These are phyloP conservation scores for Saccharomycopsis hybrid DNA, from an alignment of 1,139 yeast species.

Conservation along the genomic window DNA sequence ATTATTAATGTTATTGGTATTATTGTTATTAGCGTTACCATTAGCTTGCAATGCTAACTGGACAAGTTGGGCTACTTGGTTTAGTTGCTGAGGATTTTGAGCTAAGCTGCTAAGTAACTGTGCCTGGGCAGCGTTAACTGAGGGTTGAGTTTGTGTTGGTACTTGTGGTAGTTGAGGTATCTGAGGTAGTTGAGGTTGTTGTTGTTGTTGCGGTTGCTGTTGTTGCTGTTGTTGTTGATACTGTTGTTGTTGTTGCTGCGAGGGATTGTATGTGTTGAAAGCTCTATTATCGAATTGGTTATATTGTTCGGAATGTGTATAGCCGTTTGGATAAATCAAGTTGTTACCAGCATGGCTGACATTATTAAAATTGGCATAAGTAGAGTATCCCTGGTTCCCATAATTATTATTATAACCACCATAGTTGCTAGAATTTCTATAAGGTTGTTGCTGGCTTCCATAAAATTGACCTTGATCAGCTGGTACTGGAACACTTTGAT, in stretches of 20 bases:
- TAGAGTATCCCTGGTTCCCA: no score
- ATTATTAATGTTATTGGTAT: conserved; percentile 17
- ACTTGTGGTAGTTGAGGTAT: conserved; percentile 7
- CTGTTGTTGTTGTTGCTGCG: not conserved
- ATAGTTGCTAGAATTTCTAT: no score
- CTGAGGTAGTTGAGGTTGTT: not conserved
- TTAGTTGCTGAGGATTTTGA: conserved; percentile 14
- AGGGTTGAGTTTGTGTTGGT: conserved; percentile 7
- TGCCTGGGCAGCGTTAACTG: conserved; percentile 5
- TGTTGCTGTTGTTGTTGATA: conserved; percentile 2
- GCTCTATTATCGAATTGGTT: no score
- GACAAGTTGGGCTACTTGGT: conserved; percentile 20
- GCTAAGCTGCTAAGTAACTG: conserved; percentile 10
- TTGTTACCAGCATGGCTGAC: no score
- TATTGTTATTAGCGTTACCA: not conserved
- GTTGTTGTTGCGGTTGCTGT: not conserved
- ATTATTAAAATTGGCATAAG: no score
- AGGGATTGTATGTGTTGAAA: not conserved
- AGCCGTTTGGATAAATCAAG: no score
- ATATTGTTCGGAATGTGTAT: no score
- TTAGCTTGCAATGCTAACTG: conserved; percentile 14
- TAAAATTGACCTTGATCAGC: no score
- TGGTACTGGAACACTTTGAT: not conserved
- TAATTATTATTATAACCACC: not conserved
- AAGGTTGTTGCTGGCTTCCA: no score